A percentile compares a stretch with the other conserved stretches of the same genome.
phyloP scores from a whole-genome alignment of 2,329 filamentous ascomycete genomes.

The Colletotrichum spinosum region DNA sequence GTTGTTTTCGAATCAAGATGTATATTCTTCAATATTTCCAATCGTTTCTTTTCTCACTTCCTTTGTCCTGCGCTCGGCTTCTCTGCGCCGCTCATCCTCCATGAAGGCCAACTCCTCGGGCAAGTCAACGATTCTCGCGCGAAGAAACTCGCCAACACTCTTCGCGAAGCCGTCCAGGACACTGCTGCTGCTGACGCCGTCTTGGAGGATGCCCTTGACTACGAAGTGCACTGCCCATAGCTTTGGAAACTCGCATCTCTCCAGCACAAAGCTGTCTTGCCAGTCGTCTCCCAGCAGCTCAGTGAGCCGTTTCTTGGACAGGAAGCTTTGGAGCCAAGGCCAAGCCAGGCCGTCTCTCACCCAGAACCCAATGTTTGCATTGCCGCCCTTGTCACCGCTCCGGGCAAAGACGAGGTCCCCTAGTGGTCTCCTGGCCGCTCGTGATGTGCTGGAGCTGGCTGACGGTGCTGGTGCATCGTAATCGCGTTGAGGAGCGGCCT shows the following conservation, averaged over 20 bases:
- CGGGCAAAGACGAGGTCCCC: constrained; percentile 47
- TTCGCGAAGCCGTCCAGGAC: constrained; percentile 63
- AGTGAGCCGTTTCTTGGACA: constrained; percentile 51
- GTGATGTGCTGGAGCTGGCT: background rate
- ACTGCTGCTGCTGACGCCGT: constrained; percentile 59
- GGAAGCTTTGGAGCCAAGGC: constrained; percentile 52
- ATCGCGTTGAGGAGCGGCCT: constrained; percentile 10
- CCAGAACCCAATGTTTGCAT: constrained; percentile 50
- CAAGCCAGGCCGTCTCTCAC: constrained; percentile 52
- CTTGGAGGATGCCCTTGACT: constrained; percentile 56
- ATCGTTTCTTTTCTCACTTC: background rate
- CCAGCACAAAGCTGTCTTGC: constrained; percentile 51
- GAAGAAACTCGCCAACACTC: constrained; percentile 62
- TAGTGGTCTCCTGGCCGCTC: constrained; percentile 40
- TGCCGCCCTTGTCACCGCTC: constrained; percentile 49
- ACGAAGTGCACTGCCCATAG: constrained; percentile 59
- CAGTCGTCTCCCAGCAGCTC: constrained; percentile 58
- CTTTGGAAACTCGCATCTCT: constrained; percentile 58
- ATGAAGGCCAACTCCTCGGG: constrained; percentile 40
- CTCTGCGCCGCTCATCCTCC: constrained; percentile 38
- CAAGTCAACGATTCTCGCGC: constrained; percentile 45
- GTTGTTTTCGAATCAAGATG: background rate
- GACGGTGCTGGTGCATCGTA: background rate
- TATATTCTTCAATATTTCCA: background rate
- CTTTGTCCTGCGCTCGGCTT: background rate